Evolutionary conservation across 1,284 basidiomycete species (phyloP), one percentile per base, ranked within the genome.

Genomic region (Kwoniella shivajii): DNA sequence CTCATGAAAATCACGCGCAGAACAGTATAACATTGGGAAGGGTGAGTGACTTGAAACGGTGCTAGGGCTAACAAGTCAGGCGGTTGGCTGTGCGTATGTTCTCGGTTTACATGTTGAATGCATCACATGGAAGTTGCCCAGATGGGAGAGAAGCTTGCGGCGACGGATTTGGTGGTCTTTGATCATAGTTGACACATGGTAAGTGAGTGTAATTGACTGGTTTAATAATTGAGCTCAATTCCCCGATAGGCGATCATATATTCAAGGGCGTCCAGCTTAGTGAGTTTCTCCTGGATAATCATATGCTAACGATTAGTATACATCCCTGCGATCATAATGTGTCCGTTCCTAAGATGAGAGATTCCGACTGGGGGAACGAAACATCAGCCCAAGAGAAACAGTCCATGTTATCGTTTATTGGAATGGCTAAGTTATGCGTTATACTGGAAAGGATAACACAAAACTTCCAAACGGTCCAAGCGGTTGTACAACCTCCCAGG

Each of bases 51-150:
- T 7, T 1, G 11, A 1, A 31, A 27, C 24, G 6, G 18, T 26
- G 10, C 6, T 3, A 36, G 22, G 11, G 4, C 18, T 13, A 10
- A 4, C 13, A 30, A 16, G 4, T 20, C 27, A 69, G 65, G 68
- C 71, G 1, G 64, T 69, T 11, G 74, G 75, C 2, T 68, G 69
- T 2, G 75, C 71, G 0, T 72, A 75, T 34, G 60, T 77, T 2
- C 62, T 77, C 2, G 75, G 75, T 14, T 64, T 77, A n/a, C 75
- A 77, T 52, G 61, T 73, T 2, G 74, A 78, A 30, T 69, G 70
- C 6, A 63, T 69, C 1, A 58, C 66, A 6, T 78, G 76, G 76
- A 60, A 59, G 4, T 49, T 78, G 20, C 76, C 76, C 0, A 36
- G 47, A 16, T 78, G 76, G 76, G 76, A 78, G 56, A 50, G 65